Evolutionary conservation across 169 alveolate species (phyloP), one percentile per base, ranked within the genome.

Genomic region (Cryptosporidium baileyi): DNA sequence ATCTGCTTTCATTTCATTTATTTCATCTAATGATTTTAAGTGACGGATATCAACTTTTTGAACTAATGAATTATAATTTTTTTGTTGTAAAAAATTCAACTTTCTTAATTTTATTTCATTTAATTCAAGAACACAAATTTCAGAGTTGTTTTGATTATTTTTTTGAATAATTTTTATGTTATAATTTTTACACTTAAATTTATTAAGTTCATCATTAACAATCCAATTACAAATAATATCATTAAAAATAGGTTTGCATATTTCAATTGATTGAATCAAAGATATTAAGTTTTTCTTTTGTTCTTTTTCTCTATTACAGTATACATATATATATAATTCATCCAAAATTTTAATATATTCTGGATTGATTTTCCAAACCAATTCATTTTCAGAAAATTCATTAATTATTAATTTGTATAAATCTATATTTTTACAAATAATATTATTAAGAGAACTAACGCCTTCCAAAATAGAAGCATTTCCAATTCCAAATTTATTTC

Each of bases 401-500:
- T 65, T 24, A 0, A 65, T 65, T 30, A 65, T 22, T 15, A 65
- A 22, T 26, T 51, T 24, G 34, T 45, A 65, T 22, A 13, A 15
- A 4, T 40, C 60, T 32, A 24, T 32, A 7, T 22, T 54, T 1
- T 17, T 5, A 41, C 74, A 54, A 22, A 5, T 57, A 57, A 30
- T 24, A 22, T 22, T 4, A 19, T 22, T 7, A 6, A 19, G 13
- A 19, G 34, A 13, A 19, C 41, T 57, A 17, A 74, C 51, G 5
- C 36, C 30, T 19, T 24, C 45, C 13, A 74, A 52, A 15, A 7
- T n/a, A 41, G 85, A 52, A 1, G 67, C 49, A 9, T n/a, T 38
- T 40, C 85, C 67, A 36, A 36, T 41, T 11, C 85, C 85, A 8
- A 74, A 49, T 38, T 74, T 34, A 41, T 74, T 74, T 57, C 47